phyloP scores from a whole-genome alignment of 208 protist genomes.

The Leishmania martiniquensis region DNA sequence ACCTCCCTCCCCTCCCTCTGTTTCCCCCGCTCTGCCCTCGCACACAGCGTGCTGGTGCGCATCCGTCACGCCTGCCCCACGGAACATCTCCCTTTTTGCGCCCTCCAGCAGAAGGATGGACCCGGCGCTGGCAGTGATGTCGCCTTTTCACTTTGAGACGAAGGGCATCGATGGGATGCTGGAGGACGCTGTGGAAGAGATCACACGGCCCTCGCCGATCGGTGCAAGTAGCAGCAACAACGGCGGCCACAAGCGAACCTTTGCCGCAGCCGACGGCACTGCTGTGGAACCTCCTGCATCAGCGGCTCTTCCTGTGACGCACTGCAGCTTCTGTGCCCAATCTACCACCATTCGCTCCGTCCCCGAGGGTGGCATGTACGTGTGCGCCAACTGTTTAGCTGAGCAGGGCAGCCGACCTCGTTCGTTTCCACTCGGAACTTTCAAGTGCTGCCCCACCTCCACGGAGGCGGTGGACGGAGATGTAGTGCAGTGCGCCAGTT shows the following conservation, averaged over 20 bases:
- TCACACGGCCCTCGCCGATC: conserved; percentile 25
- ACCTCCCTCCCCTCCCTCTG: background rate
- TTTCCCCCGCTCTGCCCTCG: no score
- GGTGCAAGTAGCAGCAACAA: background rate
- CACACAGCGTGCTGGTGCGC: background rate
- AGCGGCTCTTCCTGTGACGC: conserved; percentile 6
- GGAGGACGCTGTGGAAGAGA: conserved; percentile 54
- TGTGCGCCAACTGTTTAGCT: conserved; percentile 55
- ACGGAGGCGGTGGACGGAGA: conserved; percentile 59
- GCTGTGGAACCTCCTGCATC: background rate
- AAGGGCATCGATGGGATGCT: conserved; percentile 51
- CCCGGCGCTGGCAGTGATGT: conserved; percentile 68
- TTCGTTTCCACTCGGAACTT: conserved; percentile 68
- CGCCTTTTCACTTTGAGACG: conserved; percentile 67
- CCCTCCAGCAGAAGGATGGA: conserved; percentile 47
- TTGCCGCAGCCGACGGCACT: background rate
- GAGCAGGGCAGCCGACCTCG: conserved; percentile 24
- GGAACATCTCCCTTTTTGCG: background rate
- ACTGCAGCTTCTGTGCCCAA: conserved; percentile 52
- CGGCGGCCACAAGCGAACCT: conserved; percentile 3
- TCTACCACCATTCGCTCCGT: conserved; percentile 37
- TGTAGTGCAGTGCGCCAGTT: conserved; percentile 74
- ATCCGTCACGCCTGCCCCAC: background rate
- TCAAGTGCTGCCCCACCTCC: conserved; percentile 85
- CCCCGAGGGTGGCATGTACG: conserved; percentile 69